These are phyloP conservation scores for Pestalotiopsis sp. DNA, from an alignment of 2,329 filamentous ascomycete genomes.

Conservation along the genomic window DNA sequence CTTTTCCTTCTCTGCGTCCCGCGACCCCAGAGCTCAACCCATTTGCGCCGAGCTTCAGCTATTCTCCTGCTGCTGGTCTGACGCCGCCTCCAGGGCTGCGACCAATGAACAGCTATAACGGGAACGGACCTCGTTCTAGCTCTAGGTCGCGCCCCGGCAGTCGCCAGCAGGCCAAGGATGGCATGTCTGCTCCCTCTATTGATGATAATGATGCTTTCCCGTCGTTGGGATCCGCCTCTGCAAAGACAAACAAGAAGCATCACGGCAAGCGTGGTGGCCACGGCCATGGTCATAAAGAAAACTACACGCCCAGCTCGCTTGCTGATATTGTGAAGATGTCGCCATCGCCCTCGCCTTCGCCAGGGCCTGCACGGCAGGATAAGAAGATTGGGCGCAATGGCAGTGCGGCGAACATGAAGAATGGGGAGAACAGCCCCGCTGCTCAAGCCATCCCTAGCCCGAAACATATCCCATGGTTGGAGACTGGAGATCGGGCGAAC, in stretches of 20 bases:
- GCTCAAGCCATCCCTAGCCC: constrained; percentile 84
- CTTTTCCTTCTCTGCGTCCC: constrained; percentile 75
- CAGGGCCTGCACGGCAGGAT: constrained; percentile 53
- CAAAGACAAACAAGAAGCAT: constrained; percentile 85
- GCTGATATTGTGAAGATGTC: constrained; percentile 97
- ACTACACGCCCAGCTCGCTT: constrained; percentile 72
- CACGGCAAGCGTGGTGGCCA: constrained; percentile 90
- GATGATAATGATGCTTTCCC: constrained; percentile 97
- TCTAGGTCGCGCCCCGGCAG: constrained; percentile 84
- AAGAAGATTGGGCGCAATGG: constrained; percentile 66
- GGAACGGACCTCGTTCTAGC: constrained; percentile 61
- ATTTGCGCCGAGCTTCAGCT: constrained; percentile 54
- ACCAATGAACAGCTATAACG: constrained; percentile 53
- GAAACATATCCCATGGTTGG: constrained; percentile 93
- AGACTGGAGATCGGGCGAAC: constrained; percentile 89
- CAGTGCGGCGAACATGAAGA: constrained; percentile 64
- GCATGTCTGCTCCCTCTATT: constrained; percentile 72
- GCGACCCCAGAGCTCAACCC: constrained; percentile 59
- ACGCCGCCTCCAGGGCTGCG: constrained; percentile 74
- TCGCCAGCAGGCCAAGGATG: constrained; percentile 67
- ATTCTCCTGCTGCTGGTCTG: constrained; percentile 54
- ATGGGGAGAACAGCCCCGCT: constrained; percentile 77
- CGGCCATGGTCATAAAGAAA: constrained; percentile 71
- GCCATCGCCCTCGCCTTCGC: constrained; percentile 73
- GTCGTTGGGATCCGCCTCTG: constrained; percentile 74